Base-by-base conservation (phyloP, 352 stramenopile species). In the Phytophthora boehmeriae region DNA sequence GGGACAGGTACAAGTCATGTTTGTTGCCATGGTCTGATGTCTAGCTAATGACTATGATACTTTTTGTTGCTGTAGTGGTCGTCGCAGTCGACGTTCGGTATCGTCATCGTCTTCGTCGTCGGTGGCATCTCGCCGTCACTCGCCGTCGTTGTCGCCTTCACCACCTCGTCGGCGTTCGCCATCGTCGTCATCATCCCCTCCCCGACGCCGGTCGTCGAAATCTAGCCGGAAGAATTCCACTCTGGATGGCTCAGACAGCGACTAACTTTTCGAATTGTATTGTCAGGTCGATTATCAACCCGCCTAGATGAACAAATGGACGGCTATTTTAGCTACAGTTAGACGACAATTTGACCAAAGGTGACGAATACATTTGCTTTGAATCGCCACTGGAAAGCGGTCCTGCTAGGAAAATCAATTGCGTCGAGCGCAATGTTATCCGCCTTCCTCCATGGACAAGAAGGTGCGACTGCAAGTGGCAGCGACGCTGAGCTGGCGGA, bases 401-500 rank as follows among this genome's bases (percentile, higher is more conserved):
- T 42, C 35, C 35, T 42, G 11, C 6, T 42, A n/a, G n/a, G n/a
- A n/a, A n/a, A n/a, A 42, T 19, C 13, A 17, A 5, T 16, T 16
- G 35, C 32, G 6, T 22, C 19, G 20, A 17, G 19, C 5, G 16
- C 10, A 20, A 71, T 71, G 63, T 25, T 71, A 8, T 63, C 63
- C 25, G 36, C 50, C 35, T 59, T 71, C 46, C 56, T 58, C 20
- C 36, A 55, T 28, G 51, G 39, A 4, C 50, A 63, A 9, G 63
- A 71, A 0, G 45, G 32, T 9, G 13, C 51, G 17, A 59, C 51
- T 44, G 63, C 63, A 39, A 71, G 63, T n/a, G 56, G 57, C 9
- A 73, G 59, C 25, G 75, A 82, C 34, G 68, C 68, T 8, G 80
- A 87, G 36, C 44, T 90, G 9, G 78, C 83, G 0, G 69, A 59